Evolutionary conservation across 1,284 basidiomycete genomes (phyloP), one percentile per base, ranked within the genome.

Genomic region (Dichomitus squalens): DNA sequence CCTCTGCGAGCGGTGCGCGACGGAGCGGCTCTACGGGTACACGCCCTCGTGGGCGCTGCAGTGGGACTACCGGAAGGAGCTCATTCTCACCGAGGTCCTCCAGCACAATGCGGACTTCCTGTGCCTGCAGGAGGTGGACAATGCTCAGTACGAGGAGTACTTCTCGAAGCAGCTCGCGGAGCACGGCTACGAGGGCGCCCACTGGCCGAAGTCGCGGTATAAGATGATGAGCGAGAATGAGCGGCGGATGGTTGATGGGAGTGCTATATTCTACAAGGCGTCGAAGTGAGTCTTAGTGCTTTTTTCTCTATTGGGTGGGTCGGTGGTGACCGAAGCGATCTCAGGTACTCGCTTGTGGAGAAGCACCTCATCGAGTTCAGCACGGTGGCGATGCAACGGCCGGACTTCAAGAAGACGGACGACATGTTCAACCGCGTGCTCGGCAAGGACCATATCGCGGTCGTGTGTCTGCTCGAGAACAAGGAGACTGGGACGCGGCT

Each of bases 371-470:
- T 99, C 72, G 97, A 99, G 73, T 99, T 96, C 78, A 94, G 91
- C 73, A 86, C 93, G 56, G 84, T 96, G 59, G 96, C 96, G 7
- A 92, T 98, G 82, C 91, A 95, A 69, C 88, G 95, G 50, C 85
- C 90, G 41, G 96, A 99, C 72, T 96, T 98, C 78, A 95, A 96
- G 77, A 96, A 95, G 80, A 97, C 96, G 4, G 95, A 99, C 70
- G 96, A 98, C 76, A 96, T 99, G 95, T 99, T 98, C 83, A 98
- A 98, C 72, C 93, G 97, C 52, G 95, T 99, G 57, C 87, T 98
- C 71, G 92, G 92, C 62, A 95, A 96, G 73, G 97, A 98, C 75
- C 90, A 98, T 71, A 94, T 99, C 64, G 95, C 94, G 36, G 87
- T 96, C 60, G 81, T 96, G 49, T 89, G 89, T 62, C 81, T 95